Base-by-base conservation (phyloP, 331 rosid genomes). In the Cydonia oblonga region DNA sequence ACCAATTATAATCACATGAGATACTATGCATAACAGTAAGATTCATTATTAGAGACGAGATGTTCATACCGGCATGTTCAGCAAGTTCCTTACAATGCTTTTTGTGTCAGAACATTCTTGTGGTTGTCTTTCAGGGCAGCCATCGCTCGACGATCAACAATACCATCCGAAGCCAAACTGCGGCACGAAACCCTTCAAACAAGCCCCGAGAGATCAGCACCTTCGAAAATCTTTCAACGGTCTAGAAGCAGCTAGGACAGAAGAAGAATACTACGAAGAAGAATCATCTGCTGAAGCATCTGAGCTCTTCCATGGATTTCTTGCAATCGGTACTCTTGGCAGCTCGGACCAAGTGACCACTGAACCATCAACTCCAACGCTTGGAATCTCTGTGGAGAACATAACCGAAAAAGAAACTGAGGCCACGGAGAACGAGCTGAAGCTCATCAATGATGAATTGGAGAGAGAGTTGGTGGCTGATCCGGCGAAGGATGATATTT, bases 291-390 rank as follows among this genome's bases (percentile, higher is more conserved):
- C 75, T 64, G 75, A 80, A 18, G 83, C 88, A 65, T 83, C 80
- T 75, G 93, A 90, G 73, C 84, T 86, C 81, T 95, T 91, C 81
- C 97, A 93, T 44, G 99, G 99, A 15, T 95, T 95, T 72, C 83
- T 95, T n/a, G 96, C 99, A 5, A 91, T 95, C 19, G 99, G 99
- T 65, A 95, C 99, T 26, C 92, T 95, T 54, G 97, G 97, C 1
- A 49, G 56, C n/a, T 80, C 90, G 9, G 96, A 89, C 12, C 92
- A 91, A 72, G 72, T 79, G 16, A 70, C 78, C 33, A 68, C 81
- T 6, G 86, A 87, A 67, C 88, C 92, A 38, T 75, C 91, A 73
- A 95, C 97, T 24, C 99, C 99, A 77, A 84, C 84, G 77, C 89
- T 95, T 64, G 80, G 88, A 38, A 83, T 85, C 68, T 89, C 96